Base-by-base conservation (phyloP, 2,329 filamentous ascomycete genomes). In the Claviceps quebecensis region DNA sequence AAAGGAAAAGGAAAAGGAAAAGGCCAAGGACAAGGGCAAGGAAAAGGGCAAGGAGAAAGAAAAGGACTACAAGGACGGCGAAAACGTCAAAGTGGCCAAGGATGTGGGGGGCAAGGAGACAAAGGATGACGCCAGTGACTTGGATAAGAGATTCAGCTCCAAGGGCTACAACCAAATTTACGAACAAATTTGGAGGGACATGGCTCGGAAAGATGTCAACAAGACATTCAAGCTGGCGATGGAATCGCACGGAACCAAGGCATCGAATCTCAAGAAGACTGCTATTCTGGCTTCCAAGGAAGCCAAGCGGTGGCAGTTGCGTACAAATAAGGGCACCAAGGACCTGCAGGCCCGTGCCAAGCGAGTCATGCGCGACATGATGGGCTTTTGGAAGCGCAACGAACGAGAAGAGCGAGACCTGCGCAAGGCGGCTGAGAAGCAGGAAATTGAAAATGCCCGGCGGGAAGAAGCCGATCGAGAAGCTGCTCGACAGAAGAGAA, bases 291-390 rank as follows among this genome's bases (percentile, higher is more conserved):
- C 93, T 7, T 94, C 91, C 55, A 98, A 98, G 66, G 93, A 98
- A 70, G 91, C 93, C 50, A 89, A 94, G 63, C 79, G 94, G 62
- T 98, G 93, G 93, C 94, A 98, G 67, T 80, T 94, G 54, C 86
- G 89, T 43, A 98, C 93, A 50, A 98, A 98, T 74, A 97, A 98
- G 76, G 94, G 90, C 63, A 93, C 87, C 66, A 98, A 98, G 68
- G 93, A 98, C 67, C 86, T 95, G 4, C 93, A 97, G 65, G 93
- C 93, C 43, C 83, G 93, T 47, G 93, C 93, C 53, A 98, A 98
- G 75, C 86, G 93, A 58, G 91, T 91, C 54, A 98, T 98, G 93
- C 83, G 93, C 65, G 93, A 98, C 70, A 98, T 98, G 93, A 93
- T 96, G 79, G 83, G 87, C 53, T 98, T 97, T 77, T 98, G 93